Base-by-base conservation (phyloP, 345 rosid species). In the Noccaea caerulescens region DNA sequence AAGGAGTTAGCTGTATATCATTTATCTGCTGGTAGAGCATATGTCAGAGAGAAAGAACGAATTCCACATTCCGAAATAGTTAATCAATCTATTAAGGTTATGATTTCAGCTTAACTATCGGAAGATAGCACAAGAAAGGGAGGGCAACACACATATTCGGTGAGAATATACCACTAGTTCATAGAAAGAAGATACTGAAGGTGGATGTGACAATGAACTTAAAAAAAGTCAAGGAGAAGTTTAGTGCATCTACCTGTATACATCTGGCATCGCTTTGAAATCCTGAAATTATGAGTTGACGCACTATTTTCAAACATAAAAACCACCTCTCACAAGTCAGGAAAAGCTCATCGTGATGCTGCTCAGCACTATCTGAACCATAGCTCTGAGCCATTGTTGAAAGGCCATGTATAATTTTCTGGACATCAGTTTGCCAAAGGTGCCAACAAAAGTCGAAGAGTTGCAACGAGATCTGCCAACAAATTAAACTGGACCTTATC, bases 351-450 rank as follows among this genome's bases (percentile, higher is more conserved):
- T 85, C 92, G 30, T 81, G 88, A 80, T 80, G 89, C 75, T 84
- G 85, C 73, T 81, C 86, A 20, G 67, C 51, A 67, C 83, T 67
- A 82, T 80, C 84, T 62, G 88, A 63, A 75, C 77, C 81, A 75
- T 75, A 81, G 84, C 74, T 76, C 77, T 83, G 88, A 53, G 77
- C 57, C 73, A 88, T 82, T 27, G 87, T 64, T n/a, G 90, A 82
- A 76, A 94, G 88, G 52, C 95, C 91, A 59, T 68, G 84, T 63
- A 89, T 80, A 75, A 94, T 94, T 34, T 87, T 83, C 78, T 89
- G 94, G 72, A 87, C 85, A 84, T 94, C 97, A 72, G 84, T 89
- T 79, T 91, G 91, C 99, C 99, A 94, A 58, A 94, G 95, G 81
- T 76, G 88, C 95, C 97, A 94, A 82, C 95, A 71, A 75, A 83